Base-by-base conservation (phyloP, 805 yeast genomes). In the Monosporozyma solicola region DNA sequence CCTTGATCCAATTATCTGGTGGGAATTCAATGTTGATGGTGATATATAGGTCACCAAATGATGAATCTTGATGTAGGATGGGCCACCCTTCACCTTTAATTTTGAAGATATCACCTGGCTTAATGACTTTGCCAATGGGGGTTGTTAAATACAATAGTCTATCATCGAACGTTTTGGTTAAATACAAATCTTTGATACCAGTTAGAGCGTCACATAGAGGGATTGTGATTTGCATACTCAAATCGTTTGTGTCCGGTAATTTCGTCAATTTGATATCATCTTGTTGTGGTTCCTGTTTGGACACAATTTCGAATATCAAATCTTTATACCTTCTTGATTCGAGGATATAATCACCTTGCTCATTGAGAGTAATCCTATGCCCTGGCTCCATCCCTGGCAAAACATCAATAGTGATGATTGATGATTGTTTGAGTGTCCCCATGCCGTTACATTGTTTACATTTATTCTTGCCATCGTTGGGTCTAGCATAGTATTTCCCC, bases 11-110 rank as follows among this genome's bases (percentile, higher is more conserved):
- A 61, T 83, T 79, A 67, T 89, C 95, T 37, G 76, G 75, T 2
- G 97, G 97, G 66, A 91, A 90, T 59, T 83, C 88, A 51, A 91
- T 80, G 22, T 79, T 80, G n/a, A 87, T 67, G 51, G 75, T 79
- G 16, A 90, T 73, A 61, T 81, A 89, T 57, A 90, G 70, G 65
- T 87, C 87, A 27, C 97, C 97, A 46, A 71, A 71, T 55, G 54
- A 64, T 45, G 55, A 62, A n/a, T 69, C 54, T 39, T 60, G 58
- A 3, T 24, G 20, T 39, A 8, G 20, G 20, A 8, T n/a, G 22
- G 96, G 96, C 95, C 92, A 88, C 5, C 97, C 97, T 66, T 89
- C 96, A 44, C 78, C 78, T 41, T 75, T 68, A 11, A 91, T 72
- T 54, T 81, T 75, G 35, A 91, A 66, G 53, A 72, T 76, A 57